These are phyloP conservation scores for Hypoxylon sp. DNA, from an alignment of 2,329 filamentous ascomycete genomes.

Conservation along the genomic window DNA sequence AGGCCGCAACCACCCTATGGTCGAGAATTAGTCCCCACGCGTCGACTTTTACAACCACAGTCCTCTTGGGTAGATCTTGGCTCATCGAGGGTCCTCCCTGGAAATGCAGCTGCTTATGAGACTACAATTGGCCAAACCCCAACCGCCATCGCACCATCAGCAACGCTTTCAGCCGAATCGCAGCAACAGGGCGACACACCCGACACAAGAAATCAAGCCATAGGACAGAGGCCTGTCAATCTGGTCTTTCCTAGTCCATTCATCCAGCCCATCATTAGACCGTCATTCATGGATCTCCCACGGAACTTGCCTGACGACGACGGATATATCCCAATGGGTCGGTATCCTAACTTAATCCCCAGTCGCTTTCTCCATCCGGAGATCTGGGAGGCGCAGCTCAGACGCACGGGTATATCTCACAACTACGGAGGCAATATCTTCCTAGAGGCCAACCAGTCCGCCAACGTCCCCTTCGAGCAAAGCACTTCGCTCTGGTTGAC, in stretches of 20 bases:
- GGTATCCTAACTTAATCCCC: background rate
- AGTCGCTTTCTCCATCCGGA: background rate
- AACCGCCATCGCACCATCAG: background rate
- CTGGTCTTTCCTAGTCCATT: background rate
- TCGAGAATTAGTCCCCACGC: background rate
- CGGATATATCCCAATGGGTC: constrained; percentile 23
- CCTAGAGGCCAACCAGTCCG: constrained; percentile 55
- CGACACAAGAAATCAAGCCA: background rate
- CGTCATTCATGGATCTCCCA: background rate
- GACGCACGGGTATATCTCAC: constrained; percentile 32
- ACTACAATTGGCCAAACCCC: background rate
- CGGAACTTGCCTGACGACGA: background rate
- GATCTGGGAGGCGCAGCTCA: constrained; percentile 9
- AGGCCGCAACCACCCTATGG: background rate
- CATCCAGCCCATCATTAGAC: background rate
- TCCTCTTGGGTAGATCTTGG: background rate
- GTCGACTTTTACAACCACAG: background rate
- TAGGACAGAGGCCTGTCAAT: background rate
- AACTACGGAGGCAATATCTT: constrained; percentile 56
- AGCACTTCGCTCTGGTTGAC: constrained; percentile 68
- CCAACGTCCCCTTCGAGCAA: constrained; percentile 54
- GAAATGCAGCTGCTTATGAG: background rate
- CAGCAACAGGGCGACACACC: background rate
- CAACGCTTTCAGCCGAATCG: background rate
- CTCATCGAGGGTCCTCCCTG: background rate